Conservation (phyloP, 1,284 basidiomycete genomes). For the Singerocomus inundabilis region DNA sequence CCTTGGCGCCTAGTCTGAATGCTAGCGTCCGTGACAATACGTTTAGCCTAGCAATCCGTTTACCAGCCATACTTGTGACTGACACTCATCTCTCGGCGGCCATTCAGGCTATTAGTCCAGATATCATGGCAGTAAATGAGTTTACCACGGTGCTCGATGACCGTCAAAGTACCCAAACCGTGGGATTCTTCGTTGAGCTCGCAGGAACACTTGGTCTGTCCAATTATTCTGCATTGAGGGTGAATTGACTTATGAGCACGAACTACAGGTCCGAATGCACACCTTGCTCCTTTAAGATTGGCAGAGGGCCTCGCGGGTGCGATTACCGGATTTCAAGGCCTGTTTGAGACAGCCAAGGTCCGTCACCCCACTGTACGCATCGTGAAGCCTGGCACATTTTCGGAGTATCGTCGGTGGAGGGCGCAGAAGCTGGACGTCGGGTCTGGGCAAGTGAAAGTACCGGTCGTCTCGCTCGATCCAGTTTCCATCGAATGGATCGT, state of each 20-base stretch:
- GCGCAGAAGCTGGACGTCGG: not conserved
- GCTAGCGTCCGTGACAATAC: not conserved
- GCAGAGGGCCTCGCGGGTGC: constrained; percentile 2
- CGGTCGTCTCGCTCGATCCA: constrained; percentile 5
- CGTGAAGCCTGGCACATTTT: constrained; percentile 9
- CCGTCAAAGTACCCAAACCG: constrained; percentile 1
- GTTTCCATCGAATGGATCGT: constrained; percentile 5
- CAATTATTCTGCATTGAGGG: not conserved
- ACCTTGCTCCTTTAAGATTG: not conserved
- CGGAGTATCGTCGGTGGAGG: constrained; percentile 12
- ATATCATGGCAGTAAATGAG: constrained; percentile 2
- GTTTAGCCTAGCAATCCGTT: constrained; percentile 3
- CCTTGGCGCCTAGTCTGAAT: not conserved
- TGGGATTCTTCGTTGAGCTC: constrained; percentile 15
- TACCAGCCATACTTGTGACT: not conserved
- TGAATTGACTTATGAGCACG: not conserved
- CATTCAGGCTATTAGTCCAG: not conserved
- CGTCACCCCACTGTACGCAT: constrained; percentile 6
- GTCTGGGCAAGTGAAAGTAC: constrained; percentile 14
- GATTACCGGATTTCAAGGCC: not conserved
- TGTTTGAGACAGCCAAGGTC: not conserved
- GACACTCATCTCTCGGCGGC: constrained; percentile 3
- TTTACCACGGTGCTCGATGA: constrained; percentile 6
- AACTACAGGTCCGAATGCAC: not conserved
- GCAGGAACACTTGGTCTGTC: not conserved